Evolutionary conservation across 768 basidiomycete species (phyloP), one percentile per base, ranked within the genome.

Genomic region (Artomyces pyxidatus): DNA sequence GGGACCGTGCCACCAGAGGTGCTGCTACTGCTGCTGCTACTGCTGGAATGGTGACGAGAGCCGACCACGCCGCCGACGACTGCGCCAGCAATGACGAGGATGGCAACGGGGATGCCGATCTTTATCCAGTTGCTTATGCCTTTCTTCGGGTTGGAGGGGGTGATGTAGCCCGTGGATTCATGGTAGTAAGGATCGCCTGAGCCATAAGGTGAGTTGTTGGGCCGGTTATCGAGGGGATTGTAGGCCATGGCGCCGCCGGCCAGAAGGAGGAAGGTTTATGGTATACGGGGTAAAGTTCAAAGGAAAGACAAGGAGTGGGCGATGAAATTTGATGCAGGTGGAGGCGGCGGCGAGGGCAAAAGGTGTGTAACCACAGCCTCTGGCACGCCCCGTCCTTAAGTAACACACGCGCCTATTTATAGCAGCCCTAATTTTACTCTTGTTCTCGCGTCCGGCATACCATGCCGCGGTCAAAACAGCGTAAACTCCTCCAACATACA

Each of bases 51-150:
- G n/a, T 42, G 22, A 40, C 78, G 78, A 41, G 80, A 78, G 35
- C 87, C 93, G 23, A 97, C 57, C 39, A 97, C 78, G 56, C 85
- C 91, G 28, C 87, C 94, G 22, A 88, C 68, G 21, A 89, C 76
- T 38, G 79, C 85, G 35, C 70, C 87, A 42, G 71, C 68, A 52
- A 87, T 76, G 52, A 86, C 73, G 22, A 84, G 62, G 52, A 88
- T 62, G 22, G 73, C 71, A 45, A 85, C 63, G 14, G 87, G 88
- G 19, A 88, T 59, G 55, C 84, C 88, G 47, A 85, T 69, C 66
- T 85, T 88, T 55, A 89, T 67, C 87, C 84, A 91, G 48, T 75
- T 78, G 68, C 78, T 86, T 45, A 65, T 61, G 37, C 73, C 68
- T 55, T 73, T 80, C 74, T 77, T 83, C 42, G 55, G 57, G 32